Evolutionary conservation across 2,329 filamentous ascomycete species (phyloP), one percentile per base, ranked within the genome.

Genomic region (Penicillium sp.): DNA sequence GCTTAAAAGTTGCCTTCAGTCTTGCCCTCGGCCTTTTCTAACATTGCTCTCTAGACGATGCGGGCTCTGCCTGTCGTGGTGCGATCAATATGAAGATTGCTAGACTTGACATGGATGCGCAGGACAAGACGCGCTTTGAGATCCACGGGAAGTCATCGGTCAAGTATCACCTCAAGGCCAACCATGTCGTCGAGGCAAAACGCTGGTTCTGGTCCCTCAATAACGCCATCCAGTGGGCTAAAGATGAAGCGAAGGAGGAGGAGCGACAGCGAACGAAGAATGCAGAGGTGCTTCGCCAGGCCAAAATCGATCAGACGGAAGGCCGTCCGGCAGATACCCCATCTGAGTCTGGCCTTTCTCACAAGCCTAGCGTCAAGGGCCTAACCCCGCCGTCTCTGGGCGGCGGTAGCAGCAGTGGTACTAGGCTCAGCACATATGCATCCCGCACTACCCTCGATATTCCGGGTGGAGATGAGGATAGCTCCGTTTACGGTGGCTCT

Each of bases 51-150:
- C 30, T 42, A 71, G 94, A 99, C 70, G 94, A 99, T 71, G 90
- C 91, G 30, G 94, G 92, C 23, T 96, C 91, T 48, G 94, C 94
- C 52, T 99, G 94, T 71, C 91, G 94, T 58, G 94, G 94, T 55
- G 94, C 94, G 48, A 99, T 99, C 76, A 97, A 97, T 72, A 99
- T 99, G 92, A 89, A 88, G 57, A 99, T 99, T 63, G 94, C 94
- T 23, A 88, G 86, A 67, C 82, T 99, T 29, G 88, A 93, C 74
- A 97, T 99, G 92, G 95, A 95, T 68, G 83, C 93, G 0, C 91
- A 97, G 63, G 94, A 99, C 71, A 99, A 97, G 78, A 93, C 92
- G 42, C 91, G 93, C 56, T 97, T 99, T 67, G 94, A 99, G 69
- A 97, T 99, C 49, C 90, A 93, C 58, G 94, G 94, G 48, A 99